Base-by-base conservation (phyloP, 2,329 filamentous ascomycete genomes). In the Aureobasidium pullulans region DNA sequence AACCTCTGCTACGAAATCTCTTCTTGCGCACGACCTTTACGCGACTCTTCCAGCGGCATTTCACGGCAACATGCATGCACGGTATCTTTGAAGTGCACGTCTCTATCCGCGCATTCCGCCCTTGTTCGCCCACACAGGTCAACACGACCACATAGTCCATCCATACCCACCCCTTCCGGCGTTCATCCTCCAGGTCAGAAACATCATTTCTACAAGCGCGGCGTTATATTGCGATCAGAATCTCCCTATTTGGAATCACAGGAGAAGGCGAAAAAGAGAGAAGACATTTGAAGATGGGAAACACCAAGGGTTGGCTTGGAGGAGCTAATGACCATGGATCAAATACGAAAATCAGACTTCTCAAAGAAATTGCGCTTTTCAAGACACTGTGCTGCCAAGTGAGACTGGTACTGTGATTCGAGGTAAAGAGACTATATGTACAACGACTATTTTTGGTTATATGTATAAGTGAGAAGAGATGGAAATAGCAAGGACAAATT, bases 151-250 rank as follows among this genome's bases (percentile, higher is more conserved):
- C 8, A 31, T 7, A 8, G 16, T 16, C 36, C 36, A 52, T 4
- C 15, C 19, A 23, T 34, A 50, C 48, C 23, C 13, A 29, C 23
- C 23, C 23, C 36, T 9, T 10, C 2, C 32, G 48, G 36, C 48
- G 34, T 52, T 40, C 6, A 28, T 16, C n/a, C 16, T 9, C n/a
- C 3, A 31, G 36, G 34, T 23, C 39, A n/a, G 28, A 52, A 54
- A 32, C 29, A 43, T 34, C 39, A 54, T 23, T 42, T 52, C 16
- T 29, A 54, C 50, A 32, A 54, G 50, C 50, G 50, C 39, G 50
- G 50, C 50, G 50, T 54, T 54, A 28, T 43, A 42, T 54, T 43
- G 28, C 50, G 37, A 43, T 28, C 34, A 37, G 50, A n/a, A 42
- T 8, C 15, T 9, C 43, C 6, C 28, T 16, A 13, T 43, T 34